phyloP scores from a whole-genome alignment of 2,329 filamentous ascomycete species.

The Pezicula radicicola region DNA sequence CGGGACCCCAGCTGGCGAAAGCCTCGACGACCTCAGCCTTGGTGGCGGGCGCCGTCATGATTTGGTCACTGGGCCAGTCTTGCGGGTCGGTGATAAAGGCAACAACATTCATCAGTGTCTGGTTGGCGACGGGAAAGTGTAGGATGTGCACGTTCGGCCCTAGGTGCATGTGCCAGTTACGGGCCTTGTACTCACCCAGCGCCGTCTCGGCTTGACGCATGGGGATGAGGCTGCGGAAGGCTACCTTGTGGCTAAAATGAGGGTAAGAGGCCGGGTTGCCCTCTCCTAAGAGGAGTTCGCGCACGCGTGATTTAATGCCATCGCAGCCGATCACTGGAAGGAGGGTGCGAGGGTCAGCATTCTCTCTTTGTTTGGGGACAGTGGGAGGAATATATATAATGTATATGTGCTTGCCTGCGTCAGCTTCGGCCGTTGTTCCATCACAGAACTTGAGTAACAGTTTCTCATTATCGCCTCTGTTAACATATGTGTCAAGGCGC shows the following conservation, averaged over 20 bases:
- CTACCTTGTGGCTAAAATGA: slow-evolving; percentile 52
- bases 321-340: slow-evolving; percentile 54
- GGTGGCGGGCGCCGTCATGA: slow-evolving; percentile 34
- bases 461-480: slow-evolving; percentile 15
- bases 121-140: slow-evolving; percentile 55
- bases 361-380: not conserved
- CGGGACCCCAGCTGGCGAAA: slow-evolving; percentile 36
- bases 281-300: slow-evolving; percentile 47
- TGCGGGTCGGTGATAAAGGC: slow-evolving; percentile 40
- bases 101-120: slow-evolving; percentile 52
- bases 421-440: slow-evolving; percentile 36
- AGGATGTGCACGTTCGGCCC: slow-evolving; percentile 54
- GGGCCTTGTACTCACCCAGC: slow-evolving; percentile 44
- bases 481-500: slow-evolving; percentile 20
- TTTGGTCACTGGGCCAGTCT: slow-evolving; percentile 29
- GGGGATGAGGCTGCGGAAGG: slow-evolving; percentile 57
- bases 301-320: slow-evolving; percentile 55
- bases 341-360: not conserved
- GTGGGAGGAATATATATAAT: not conserved
- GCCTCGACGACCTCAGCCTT: slow-evolving; percentile 36
- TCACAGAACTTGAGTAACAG: slow-evolving; percentile 36
- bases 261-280: slow-evolving; percentile 41
- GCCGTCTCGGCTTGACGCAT: slow-evolving; percentile 48
- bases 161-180: slow-evolving; percentile 50
- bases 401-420: slow-evolving; percentile 31